A percentile compares a stretch with the other conserved stretches of the same genome.
Conservation (phyloP, 1,284 basidiomycete genomes). For the Melanopsichium pennsylvanicum region DNA sequence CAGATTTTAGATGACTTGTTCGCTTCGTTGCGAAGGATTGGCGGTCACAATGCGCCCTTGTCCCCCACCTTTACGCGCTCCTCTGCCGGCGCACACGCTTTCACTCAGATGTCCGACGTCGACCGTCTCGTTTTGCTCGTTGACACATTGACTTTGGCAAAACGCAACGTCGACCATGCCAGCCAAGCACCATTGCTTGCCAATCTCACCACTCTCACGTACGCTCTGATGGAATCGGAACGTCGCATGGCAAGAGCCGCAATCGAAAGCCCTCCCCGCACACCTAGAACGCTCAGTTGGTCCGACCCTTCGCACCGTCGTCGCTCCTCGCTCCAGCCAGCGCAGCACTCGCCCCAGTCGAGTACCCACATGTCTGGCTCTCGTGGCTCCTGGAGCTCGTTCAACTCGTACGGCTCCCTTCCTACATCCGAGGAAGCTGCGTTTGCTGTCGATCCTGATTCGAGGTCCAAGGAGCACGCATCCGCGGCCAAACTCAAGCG, state of each 20-base stretch:
- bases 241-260: constrained; percentile 13
- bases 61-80: constrained; percentile 25
- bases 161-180: constrained; percentile 1
- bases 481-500: constrained; percentile 4
- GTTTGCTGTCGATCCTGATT: neutral
- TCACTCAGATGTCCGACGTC: constrained; percentile 16
- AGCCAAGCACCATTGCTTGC: constrained; percentile 11
- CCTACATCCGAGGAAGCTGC: constrained; percentile 26
- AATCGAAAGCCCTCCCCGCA: constrained; percentile 29
- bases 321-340: constrained; percentile 8
- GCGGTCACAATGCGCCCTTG: constrained; percentile 26
- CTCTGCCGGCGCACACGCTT: neutral
- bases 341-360: constrained; percentile 18
- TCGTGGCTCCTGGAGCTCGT: constrained; percentile 25
- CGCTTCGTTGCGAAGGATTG: constrained; percentile 30
- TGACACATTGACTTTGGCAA: constrained; percentile 9
- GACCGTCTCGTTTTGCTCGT: constrained; percentile 37
- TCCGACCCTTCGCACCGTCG: constrained; percentile 11
- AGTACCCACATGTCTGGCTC: constrained; percentile 11
- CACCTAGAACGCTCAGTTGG: constrained; percentile 9
- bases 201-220: constrained; percentile 12
- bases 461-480: no score
- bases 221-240: constrained; percentile 14
- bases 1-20: constrained; percentile 39
- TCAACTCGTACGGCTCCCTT: constrained; percentile 11